Percentiles rank a stretch among this genome's conserved stretches.
Conservation (phyloP, 345 rosid species). For the Gynandropsis gynandra region DNA sequence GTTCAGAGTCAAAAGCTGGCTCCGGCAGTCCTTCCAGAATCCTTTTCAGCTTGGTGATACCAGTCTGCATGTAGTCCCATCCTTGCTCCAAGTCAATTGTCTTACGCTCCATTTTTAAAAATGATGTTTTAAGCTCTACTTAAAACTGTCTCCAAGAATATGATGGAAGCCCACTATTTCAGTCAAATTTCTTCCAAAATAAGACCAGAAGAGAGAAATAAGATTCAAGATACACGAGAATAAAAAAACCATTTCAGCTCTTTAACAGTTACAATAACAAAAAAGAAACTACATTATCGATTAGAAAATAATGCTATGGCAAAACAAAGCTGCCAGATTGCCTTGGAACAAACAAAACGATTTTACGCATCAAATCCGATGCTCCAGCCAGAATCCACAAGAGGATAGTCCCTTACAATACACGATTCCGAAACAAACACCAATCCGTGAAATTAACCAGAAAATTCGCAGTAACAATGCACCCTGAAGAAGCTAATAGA, state of each 20-base stretch:
- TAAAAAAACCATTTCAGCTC: neutral
- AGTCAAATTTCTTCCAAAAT: too few relatives aligned
- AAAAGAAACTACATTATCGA: conserved; percentile 14
- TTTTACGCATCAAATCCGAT: neutral
- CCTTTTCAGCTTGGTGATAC: conserved; percentile 65
- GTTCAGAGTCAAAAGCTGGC: conserved; percentile 57
- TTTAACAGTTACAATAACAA: neutral
- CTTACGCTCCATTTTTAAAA: conserved; percentile 49
- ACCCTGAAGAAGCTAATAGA: conserved; percentile 11
- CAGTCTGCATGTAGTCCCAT: conserved; percentile 75
- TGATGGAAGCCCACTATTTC: conserved; percentile 5
- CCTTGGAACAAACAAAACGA: neutral
- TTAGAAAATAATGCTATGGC: neutral
- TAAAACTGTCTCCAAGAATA: conserved; percentile 11
- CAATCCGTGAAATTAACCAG: neutral
- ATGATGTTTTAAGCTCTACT: conserved; percentile 2
- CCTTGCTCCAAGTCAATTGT: conserved; percentile 65
- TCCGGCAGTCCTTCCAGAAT: conserved; percentile 63
- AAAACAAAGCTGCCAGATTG: conserved; percentile 2
- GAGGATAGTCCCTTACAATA: too few relatives aligned
- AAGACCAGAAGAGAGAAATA: neutral
- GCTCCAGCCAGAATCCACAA: neutral
- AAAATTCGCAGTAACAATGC: conserved; percentile 16
- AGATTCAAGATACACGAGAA: neutral
- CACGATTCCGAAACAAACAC: neutral